Evolutionary conservation across 768 basidiomycete species (phyloP), one percentile per base, ranked within the genome.

Genomic region (Phallus indusiatus): DNA sequence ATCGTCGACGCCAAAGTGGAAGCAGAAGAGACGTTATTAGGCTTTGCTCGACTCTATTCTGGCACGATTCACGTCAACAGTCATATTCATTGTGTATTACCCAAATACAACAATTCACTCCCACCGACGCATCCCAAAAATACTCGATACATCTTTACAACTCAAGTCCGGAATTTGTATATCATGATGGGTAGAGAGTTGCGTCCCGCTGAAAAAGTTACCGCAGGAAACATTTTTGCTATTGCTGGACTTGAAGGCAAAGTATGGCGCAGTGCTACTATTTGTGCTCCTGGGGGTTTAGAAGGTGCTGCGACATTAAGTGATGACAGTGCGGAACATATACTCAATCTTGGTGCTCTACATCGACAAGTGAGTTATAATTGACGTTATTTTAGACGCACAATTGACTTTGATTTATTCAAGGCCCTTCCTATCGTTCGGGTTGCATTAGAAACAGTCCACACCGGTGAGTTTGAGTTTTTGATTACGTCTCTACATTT

Each of bases 111-210:
- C 63, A 67, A 76, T 18, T 60, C 79, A 1, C 73, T 90, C 17
- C 77, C 75, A 4, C 84, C 89, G 0, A 73, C 73, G 11, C 84
- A 94, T 65, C 81, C 85, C 7, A 67, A 71, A 34, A 98, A 98
- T 71, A 72, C 70, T 14, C 82, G 81, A 61, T 80, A 88, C 66
- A 64, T 94, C 47, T 68, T 79, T 21, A 72, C 75, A 9, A 78
- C 85, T 21, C 76, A 74, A n/a, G 81, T 94, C 14, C 80, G 84
- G 59, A 85, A 83, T 6, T 71, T 99, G 54, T 99, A 97, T 71
- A 81, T 88, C 53, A 97, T 99, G 92, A 98, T 99, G 96, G 96
- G 96, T 2, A 75, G 91, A 47, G 94, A 97, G 67, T 77, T 99
- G n/a, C 84, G 90, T 0, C 77, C 85, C 0, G 90, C 95, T 2